A percentile compares a stretch with the other conserved stretches of the same genome.
These are phyloP conservation scores for Pseudogymnoascus verrucosus DNA, from an alignment of 2,329 filamentous ascomycete species.

Conservation along the genomic window DNA sequence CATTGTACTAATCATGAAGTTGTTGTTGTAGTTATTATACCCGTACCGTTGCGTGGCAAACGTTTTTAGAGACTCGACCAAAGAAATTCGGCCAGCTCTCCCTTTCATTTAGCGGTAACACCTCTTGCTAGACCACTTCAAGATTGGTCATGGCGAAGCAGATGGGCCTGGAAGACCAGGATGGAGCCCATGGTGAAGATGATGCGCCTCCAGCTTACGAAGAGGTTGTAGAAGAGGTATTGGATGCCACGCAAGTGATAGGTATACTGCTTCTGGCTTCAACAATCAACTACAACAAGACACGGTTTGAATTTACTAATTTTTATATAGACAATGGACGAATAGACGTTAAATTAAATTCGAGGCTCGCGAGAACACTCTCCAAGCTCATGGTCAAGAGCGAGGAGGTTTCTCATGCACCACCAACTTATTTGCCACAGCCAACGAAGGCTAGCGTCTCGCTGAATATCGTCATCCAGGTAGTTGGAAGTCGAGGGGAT, in stretches of 20 bases:
- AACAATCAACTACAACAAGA: neutral
- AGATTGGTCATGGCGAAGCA: neutral
- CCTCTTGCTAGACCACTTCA: neutral
- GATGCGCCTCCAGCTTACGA: neutral
- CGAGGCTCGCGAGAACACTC: slow-evolving; percentile 24
- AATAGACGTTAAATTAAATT: slow-evolving; percentile 46
- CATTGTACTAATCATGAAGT: neutral
- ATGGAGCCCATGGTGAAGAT: neutral
- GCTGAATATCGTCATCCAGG: slow-evolving; percentile 48
- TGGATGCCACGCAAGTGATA: neutral
- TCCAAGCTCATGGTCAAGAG: slow-evolving; percentile 55
- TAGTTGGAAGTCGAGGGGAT: slow-evolving; percentile 45
- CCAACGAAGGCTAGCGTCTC: slow-evolving; percentile 25
- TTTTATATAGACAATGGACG: slow-evolving; percentile 39
- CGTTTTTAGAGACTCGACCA: neutral
- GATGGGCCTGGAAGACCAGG: neutral
- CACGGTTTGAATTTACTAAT: neutral
- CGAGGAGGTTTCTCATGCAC: neutral
- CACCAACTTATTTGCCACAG: neutral
- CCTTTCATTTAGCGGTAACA: neutral
- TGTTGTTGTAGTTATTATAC: neutral
- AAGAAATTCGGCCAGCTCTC: neutral
- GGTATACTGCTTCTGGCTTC: neutral
- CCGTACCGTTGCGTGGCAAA: neutral
- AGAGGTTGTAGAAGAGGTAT: neutral